Conservation (phyloP, 495 filamentous ascomycete species). For the Extremus antarcticus region DNA sequence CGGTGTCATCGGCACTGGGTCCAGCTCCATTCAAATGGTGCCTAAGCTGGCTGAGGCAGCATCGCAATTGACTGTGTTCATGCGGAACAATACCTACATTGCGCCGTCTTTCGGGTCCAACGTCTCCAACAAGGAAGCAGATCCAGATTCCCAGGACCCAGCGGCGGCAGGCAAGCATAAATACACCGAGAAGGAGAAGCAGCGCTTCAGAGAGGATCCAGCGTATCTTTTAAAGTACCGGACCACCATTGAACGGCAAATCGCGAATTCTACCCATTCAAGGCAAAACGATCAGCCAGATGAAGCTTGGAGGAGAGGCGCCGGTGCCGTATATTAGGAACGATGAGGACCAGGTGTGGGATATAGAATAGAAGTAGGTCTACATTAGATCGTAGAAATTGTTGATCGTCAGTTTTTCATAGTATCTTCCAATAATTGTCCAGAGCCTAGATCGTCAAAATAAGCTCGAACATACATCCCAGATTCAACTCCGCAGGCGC, state of each 20-base stretch:
- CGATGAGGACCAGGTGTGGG: conserved; percentile 1
- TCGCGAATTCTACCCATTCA: conserved; percentile 3
- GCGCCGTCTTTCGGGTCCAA: conserved; percentile 6
- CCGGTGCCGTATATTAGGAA: conserved; percentile 4
- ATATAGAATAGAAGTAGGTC: neutral
- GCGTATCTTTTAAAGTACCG: conserved; percentile 27
- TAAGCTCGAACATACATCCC: too few species aligned
- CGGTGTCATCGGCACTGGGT: conserved; percentile 18
- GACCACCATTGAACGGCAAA: conserved; percentile 24
- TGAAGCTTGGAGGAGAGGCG: conserved; percentile 1
- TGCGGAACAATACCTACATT: conserved; percentile 30
- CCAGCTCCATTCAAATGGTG: conserved; percentile 27
- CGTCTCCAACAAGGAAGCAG: conserved; percentile 8
- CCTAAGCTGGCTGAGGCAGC: conserved; percentile 21
- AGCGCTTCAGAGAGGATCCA: conserved; percentile 27
- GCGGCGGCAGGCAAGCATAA: conserved; percentile 20
- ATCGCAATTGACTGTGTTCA: conserved; percentile 24
- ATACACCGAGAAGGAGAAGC: conserved; percentile 29
- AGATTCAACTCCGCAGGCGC: too few species aligned
- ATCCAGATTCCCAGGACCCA: conserved; percentile 27
- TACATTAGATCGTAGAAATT: neutral
- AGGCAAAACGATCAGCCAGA: conserved; percentile 1
- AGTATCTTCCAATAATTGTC: too few species aligned
- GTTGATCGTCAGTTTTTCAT: too few species aligned
- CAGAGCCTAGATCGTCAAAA: too few species aligned